Evolutionary conservation across 2,329 filamentous ascomycete species (phyloP), one percentile per base, ranked within the genome.

Genomic region (Ilyonectria mors-panacis): DNA sequence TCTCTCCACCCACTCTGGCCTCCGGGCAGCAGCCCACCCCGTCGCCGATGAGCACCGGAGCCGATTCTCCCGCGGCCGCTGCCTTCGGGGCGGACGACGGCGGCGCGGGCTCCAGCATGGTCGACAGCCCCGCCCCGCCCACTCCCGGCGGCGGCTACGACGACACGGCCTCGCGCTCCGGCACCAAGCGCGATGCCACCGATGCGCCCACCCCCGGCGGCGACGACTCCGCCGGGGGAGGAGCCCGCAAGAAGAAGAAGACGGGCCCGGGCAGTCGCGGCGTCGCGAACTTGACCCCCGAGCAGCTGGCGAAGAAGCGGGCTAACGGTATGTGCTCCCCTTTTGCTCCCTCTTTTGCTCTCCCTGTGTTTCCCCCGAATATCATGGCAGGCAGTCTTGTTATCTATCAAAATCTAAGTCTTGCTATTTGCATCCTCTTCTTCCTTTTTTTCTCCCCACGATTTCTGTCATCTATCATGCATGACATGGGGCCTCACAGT

Each of bases 281-380:
- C 12, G 86, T 89, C 47, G 87, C 87, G 58, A 91, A 92, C 73
- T 85, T 92, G 77, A 93, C 92, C 1, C 89, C 91, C 39, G 93
- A 94, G 75, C 91, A 94, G 80, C 84, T 94, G 57, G 88, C 90
- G 65, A 93, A 93, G 79, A 89, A 89, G 76, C 82, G 87, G 63
- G 86, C 87, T 35, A 89, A 88, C 75, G 87, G 86, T 88, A 78
- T 75, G 83, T 80, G 10, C 19, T 59, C 42, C 13, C 17, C 50
- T 9, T 9, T 37, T 33, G 10, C 30, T 39, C 26, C 42, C 23
- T 4, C 17, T 30, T 23, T 48, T 42, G 9, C 57, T 65, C 30
- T 19, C 13, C 7, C 53, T 39, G 15, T 51, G 28, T n/a, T 21
- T 6, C 59, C 30, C 26, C 56, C 26, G 26, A 26, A 26, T 26